Evolutionary conservation across 371 early-diverging fungal species (phyloP), one percentile per base, ranked within the genome.

Genomic region (Mucor irregularis): DNA sequence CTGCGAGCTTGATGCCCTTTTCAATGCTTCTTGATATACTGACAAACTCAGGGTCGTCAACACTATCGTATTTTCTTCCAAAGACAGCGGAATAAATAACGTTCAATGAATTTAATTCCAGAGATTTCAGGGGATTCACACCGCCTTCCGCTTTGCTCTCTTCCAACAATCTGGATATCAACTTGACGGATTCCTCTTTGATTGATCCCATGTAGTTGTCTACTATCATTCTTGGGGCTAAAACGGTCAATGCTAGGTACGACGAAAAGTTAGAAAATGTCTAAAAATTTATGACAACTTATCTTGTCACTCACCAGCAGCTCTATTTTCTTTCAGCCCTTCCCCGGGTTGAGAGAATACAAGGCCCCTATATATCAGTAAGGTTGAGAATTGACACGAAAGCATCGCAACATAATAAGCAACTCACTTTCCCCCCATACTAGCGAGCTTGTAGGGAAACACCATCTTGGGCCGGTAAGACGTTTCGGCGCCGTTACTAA

Each of bases 81-180:
- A 46, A 52, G 3, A 19, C 3, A 8, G 47, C 44, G 1, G n/a
- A 35, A 10, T 40, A 54, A 16, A 63, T 38, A 4, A 58, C 28
- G 17, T 63, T 63, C n/a, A 63, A 11, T 2, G 58, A 48, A 11
- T 42, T 49, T 9, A 62, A 25, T 0, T 57, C 34, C 10, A 57
- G 10, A 8, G 51, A 17, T 5, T 40, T 45, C 13, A 14, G n/a
- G 13, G 62, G 62, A 22, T 49, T 33, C 1, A 53, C 16, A 8
- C 10, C 2, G 0, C 26, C 47, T 11, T 42, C 43, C 9, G 21
- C 21, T 8, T 49, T 10, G 3, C 47, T 14, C 11, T 40, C 33
- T 1, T 33, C 19, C 4, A 46, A 31, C 2, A 62, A 40, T 6
- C 53, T 35, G 8, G 46, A 19, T 9, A 35, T 35, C 13, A 62